A percentile compares a stretch with the other conserved stretches of the same genome.
phyloP scores from a whole-genome alignment of 2,329 filamentous ascomycete genomes.

The Thelonectria rubi region DNA sequence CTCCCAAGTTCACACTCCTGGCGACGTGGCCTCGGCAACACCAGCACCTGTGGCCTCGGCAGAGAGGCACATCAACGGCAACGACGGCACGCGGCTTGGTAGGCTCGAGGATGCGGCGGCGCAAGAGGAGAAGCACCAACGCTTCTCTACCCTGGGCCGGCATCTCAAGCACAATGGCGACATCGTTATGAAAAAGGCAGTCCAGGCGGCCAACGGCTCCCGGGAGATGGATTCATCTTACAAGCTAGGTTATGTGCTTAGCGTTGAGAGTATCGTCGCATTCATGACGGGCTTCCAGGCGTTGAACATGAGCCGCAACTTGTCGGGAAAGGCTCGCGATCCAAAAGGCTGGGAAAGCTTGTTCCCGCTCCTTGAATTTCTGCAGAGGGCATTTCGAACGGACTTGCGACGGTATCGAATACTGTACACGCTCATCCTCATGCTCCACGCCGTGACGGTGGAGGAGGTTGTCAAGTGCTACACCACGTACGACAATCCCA shows the following conservation, averaged over 20 bases:
- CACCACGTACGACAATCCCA: slow-evolving; percentile 33
- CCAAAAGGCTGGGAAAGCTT: slow-evolving; percentile 54
- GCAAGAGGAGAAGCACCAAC: slow-evolving; percentile 48
- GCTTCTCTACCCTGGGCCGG: slow-evolving; percentile 54
- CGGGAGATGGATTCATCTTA: slow-evolving; percentile 46
- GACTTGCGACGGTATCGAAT: slow-evolving; percentile 49
- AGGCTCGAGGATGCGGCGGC: slow-evolving; percentile 43
- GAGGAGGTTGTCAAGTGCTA: slow-evolving; percentile 57
- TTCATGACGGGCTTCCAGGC: slow-evolving; percentile 65
- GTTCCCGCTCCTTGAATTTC: slow-evolving; percentile 54
- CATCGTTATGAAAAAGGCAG: slow-evolving; percentile 47
- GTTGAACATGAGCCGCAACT: slow-evolving; percentile 54
- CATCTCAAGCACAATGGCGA: slow-evolving; percentile 66
- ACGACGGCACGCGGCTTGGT: slow-evolving; percentile 39
- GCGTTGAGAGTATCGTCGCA: slow-evolving; percentile 60
- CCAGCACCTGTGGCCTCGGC: slow-evolving; percentile 40
- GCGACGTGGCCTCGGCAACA: slow-evolving; percentile 51
- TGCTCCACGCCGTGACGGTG: slow-evolving; percentile 55
- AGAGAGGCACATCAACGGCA: slow-evolving; percentile 47
- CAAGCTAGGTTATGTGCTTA: slow-evolving; percentile 54
- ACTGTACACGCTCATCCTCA: slow-evolving; percentile 53
- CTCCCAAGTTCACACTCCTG: slow-evolving; percentile 62
- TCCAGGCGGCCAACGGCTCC: slow-evolving; percentile 38
- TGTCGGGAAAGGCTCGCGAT: slow-evolving; percentile 56
- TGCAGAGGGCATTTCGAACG: slow-evolving; percentile 51